These are phyloP conservation scores for Flaveria brownii DNA, from an alignment of 129 eudicot species.

Conservation along the genomic window DNA sequence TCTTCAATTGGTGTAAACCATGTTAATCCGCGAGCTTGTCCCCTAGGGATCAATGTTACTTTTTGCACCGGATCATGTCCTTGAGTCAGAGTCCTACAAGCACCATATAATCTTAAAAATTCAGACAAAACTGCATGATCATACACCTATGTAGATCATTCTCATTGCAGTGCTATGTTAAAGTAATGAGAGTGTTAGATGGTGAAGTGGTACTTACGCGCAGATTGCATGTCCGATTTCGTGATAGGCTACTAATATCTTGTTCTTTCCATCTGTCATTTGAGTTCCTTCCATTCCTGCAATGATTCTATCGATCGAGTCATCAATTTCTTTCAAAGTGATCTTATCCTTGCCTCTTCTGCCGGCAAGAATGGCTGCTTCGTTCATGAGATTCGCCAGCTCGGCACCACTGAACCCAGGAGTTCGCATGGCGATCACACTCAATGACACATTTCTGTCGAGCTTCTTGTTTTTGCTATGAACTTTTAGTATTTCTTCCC, in stretches of 20 bases:
- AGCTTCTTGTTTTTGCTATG: slow-evolving; percentile 77
- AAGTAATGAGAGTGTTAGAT: background rate
- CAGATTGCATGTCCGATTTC: slow-evolving; percentile 85
- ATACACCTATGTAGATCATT: background rate
- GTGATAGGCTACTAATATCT: slow-evolving; percentile 79
- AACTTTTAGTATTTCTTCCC: slow-evolving; percentile 72
- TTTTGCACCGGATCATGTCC: slow-evolving; percentile 82
- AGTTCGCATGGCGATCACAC: slow-evolving; percentile 76
- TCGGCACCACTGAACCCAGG: slow-evolving; percentile 91
- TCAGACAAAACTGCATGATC: background rate
- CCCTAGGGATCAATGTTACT: slow-evolving; percentile 73
- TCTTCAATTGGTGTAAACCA: slow-evolving; percentile 76
- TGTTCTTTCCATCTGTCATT: slow-evolving; percentile 90
- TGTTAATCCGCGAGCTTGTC: slow-evolving; percentile 73
- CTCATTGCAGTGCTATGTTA: background rate
- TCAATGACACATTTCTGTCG: slow-evolving; percentile 52
- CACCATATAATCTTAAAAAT: slow-evolving; percentile 8
- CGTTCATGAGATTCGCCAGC: slow-evolving; percentile 85
- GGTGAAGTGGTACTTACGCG: slow-evolving; percentile 52
- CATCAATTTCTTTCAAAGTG: slow-evolving; percentile 64
- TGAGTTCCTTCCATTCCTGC: slow-evolving; percentile 90
- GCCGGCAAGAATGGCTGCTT: slow-evolving; percentile 89
- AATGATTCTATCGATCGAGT: slow-evolving; percentile 72
- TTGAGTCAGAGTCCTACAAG: slow-evolving; percentile 53
- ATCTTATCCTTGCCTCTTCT: slow-evolving; percentile 70